Conservation (phyloP, 1,139 yeast species). For the Suhomyces choctaworum region DNA sequence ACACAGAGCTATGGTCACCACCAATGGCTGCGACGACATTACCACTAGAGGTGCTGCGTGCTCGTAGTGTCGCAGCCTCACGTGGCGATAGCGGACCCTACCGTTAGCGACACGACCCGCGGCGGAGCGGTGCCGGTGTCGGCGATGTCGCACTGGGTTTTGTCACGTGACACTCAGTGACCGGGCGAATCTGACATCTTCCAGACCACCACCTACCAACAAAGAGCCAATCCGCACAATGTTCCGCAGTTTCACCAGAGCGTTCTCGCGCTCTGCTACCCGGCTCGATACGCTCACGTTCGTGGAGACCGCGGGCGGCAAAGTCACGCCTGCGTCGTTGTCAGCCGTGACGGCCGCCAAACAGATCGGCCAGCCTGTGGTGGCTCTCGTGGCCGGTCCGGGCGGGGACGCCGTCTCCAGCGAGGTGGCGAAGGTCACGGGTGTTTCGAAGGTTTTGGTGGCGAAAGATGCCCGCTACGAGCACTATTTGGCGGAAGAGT, state of each 20-base stretch:
- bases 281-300: conserved; percentile 63
- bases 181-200: background rate
- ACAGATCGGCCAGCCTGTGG: conserved; percentile 61
- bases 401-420: conserved; percentile 43
- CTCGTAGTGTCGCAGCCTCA: too few relatives aligned
- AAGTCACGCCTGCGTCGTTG: conserved; percentile 65
- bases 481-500: conserved; percentile 64
- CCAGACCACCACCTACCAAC: background rate
- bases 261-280: conserved; percentile 29
- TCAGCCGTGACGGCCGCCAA: conserved; percentile 67
- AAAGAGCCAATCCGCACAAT: conserved; percentile 14
- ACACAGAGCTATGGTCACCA: too few relatives aligned
- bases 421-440: conserved; percentile 40
- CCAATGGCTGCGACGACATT: too few relatives aligned
- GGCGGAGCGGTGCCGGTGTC: background rate
- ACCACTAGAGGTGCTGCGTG: too few relatives aligned
- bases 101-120: too few relatives aligned
- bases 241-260: conserved; percentile 28
- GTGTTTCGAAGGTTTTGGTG: conserved; percentile 49
- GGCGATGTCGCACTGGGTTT: background rate
- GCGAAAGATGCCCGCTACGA: conserved; percentile 52
- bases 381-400: conserved; percentile 62
- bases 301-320: conserved; percentile 59
- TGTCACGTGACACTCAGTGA: background rate
- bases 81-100: too few relatives aligned